Evolutionary conservation across 2,329 filamentous ascomycete genomes (phyloP).

Genomic region (Pestalotiopsis sp.): DNA sequence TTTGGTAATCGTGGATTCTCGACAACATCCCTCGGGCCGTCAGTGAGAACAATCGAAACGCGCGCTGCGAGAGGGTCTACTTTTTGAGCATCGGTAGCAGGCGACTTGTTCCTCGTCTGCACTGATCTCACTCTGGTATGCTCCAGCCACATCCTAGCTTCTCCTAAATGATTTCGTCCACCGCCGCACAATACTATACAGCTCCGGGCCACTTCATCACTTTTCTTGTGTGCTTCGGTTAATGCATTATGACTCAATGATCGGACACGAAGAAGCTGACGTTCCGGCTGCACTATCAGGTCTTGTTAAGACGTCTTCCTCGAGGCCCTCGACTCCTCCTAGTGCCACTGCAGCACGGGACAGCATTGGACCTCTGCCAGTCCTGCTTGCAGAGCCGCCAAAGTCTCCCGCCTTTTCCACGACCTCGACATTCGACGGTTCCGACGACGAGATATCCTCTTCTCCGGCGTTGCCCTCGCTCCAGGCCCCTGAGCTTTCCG

Average conservation of each 20-base stretch:
- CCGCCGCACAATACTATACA: neutral
- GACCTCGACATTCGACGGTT: constrained; percentile 61
- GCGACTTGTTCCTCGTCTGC: constrained; percentile 62
- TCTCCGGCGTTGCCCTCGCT: constrained; percentile 63
- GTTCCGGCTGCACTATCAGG: constrained; percentile 27
- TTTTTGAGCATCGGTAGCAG: constrained; percentile 59
- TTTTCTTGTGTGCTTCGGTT: neutral
- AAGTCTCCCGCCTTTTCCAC: constrained; percentile 63
- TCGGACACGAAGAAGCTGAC: constrained; percentile 4
- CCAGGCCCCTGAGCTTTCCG: constrained; percentile 59
- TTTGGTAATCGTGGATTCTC: constrained; percentile 17
- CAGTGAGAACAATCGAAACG: constrained; percentile 12
- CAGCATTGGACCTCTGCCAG: constrained; percentile 44
- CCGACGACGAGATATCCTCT: constrained; percentile 51
- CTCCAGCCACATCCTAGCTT: constrained; percentile 18
- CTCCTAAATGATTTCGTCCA: neutral
- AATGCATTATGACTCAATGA: neutral
- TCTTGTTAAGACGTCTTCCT: constrained; percentile 58
- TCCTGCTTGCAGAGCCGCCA: constrained; percentile 39
- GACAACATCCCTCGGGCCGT: constrained; percentile 12
- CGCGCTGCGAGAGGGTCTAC: constrained; percentile 20
- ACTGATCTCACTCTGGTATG: constrained; percentile 62
- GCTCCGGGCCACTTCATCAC: neutral
- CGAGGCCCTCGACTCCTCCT: constrained; percentile 56
- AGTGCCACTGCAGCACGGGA: constrained; percentile 63